phyloP scores from a whole-genome alignment of 139 green algal genomes.

The Chlamydomonas applanata region DNA sequence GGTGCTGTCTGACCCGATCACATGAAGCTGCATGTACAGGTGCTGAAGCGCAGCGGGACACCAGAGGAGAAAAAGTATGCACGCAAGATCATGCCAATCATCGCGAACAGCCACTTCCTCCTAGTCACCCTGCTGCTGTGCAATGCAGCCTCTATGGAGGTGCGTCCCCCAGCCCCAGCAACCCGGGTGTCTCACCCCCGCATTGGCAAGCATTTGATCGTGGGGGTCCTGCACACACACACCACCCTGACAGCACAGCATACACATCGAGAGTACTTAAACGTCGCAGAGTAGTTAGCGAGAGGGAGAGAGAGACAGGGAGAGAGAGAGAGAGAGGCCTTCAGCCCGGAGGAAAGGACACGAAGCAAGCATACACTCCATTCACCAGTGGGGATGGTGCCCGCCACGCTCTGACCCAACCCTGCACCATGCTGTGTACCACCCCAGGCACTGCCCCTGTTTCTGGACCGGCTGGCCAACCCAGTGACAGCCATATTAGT shows the following conservation, averaged over 20 bases:
- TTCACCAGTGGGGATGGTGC: no score
- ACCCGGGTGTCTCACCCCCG: neutral
- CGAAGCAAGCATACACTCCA: no score
- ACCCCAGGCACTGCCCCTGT: constrained; percentile 76
- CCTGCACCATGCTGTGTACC: constrained; percentile 22
- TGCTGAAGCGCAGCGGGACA: constrained; percentile 34
- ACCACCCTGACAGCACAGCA: no score
- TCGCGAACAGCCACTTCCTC: constrained; percentile 53
- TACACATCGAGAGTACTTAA: no score
- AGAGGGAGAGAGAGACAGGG: no score
- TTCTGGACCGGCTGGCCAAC: constrained; percentile 70
- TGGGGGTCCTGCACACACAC: no score
- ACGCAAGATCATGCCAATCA: constrained; percentile 33
- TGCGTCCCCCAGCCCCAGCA: neutral
- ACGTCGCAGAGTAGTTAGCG: no score
- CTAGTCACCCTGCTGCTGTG: constrained; percentile 66
- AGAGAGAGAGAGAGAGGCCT: no score
- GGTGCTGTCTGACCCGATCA: no score
- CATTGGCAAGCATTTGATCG: neutral
- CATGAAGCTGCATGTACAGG: constrained; percentile 10
- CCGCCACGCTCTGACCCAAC: no score
- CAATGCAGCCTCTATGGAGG: constrained; percentile 53
- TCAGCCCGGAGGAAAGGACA: no score
- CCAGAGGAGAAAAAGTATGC: constrained; percentile 42
- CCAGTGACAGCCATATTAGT: constrained; percentile 64